Base-by-base conservation (phyloP, 164 flowering plant genomes). In the Santalum album region DNA sequence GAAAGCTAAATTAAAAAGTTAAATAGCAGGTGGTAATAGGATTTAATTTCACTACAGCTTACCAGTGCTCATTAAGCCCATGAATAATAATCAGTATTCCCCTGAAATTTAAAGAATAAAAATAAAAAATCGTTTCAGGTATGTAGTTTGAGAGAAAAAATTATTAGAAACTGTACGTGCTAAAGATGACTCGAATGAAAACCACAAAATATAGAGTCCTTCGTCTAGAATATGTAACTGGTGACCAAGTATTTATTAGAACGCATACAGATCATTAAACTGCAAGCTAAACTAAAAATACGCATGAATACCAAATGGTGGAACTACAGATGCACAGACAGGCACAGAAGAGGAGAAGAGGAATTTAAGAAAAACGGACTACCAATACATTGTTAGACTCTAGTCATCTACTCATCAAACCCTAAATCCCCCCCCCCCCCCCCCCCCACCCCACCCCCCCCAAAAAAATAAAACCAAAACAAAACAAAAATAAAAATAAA, bases 41-140 rank as follows among this genome's bases (percentile, higher is more conserved):
- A 4, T 43, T 14, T 14, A 43, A 43, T 43, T 43, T 43, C 47
- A 43, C 50, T 20, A 19, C 3, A n/a, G 48, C 18, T 50, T 76
- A 92, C 99, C 99, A 74, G 81, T 92, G 99, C 67, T 92, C 99
- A 62, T 92, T 92, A 19, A 92, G 97, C 62, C 99, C 99, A 50
- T 92, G 99, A 23, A 92, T 83, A 36, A 92, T 79, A 55, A 92
- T 71, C 64, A 89, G 24, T 58, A 89, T 83, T 5, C 88, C 96
- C 88, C 99, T 92, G 94, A 38, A 79, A 58, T 29, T 9, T 3
- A 63, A 19, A 60, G 51, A 59, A 4, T 23, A 21, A 49, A 11
- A 15, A 21, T n/a, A n/a, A n/a, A n/a, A n/a, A n/a, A n/a, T n/a
- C n/a, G n/a, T n/a, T n/a, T n/a, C n/a, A n/a, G n/a, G n/a, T n/a